Evolutionary conservation across 2,329 filamentous ascomycete species (phyloP).

Genomic region (Fusarium sp.): DNA sequence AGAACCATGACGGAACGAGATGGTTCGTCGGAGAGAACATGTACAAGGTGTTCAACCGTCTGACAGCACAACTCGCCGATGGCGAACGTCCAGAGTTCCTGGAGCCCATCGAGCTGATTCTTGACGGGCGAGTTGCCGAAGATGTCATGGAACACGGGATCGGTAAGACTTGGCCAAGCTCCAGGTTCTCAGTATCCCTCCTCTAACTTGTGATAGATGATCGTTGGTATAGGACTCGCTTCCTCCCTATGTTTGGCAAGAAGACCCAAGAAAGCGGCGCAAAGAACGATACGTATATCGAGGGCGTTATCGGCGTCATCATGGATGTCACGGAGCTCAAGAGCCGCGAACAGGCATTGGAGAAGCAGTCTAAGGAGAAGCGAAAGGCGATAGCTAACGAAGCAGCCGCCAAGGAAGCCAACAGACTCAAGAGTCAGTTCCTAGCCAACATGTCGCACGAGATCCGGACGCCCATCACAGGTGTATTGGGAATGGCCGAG

Average conservation of each 20-base stretch:
- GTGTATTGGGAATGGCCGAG: conserved; percentile 84
- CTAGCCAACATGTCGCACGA: conserved; percentile 87
- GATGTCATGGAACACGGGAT: conserved; percentile 74
- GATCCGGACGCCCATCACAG: conserved; percentile 82
- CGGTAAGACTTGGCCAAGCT: conserved; percentile 49
- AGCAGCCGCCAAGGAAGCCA: conserved; percentile 83
- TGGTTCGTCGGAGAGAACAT: conserved; percentile 72
- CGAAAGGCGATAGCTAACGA: conserved; percentile 78
- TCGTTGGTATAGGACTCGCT: conserved; percentile 78
- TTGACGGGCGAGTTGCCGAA: conserved; percentile 70
- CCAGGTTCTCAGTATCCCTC: background rate
- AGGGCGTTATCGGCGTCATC: conserved; percentile 82
- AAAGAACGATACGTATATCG: conserved; percentile 63
- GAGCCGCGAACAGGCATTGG: conserved; percentile 58
- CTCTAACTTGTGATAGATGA: conserved; percentile 55
- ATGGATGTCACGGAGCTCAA: conserved; percentile 83
- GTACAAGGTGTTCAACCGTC: conserved; percentile 70
- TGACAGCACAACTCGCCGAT: conserved; percentile 57
- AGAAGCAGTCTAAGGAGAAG: conserved; percentile 76
- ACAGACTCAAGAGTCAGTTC: conserved; percentile 83
- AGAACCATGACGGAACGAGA: conserved; percentile 54
- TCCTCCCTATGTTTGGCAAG: conserved; percentile 73
- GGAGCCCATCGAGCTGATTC: conserved; percentile 71
- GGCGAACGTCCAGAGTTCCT: conserved; percentile 63
- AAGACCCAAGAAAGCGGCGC: conserved; percentile 64